A percentile compares a stretch with the other conserved stretches of the same genome.
phyloP scores from a whole-genome alignment of 1,284 basidiomycete species.

The Kwoniella shivajii region DNA sequence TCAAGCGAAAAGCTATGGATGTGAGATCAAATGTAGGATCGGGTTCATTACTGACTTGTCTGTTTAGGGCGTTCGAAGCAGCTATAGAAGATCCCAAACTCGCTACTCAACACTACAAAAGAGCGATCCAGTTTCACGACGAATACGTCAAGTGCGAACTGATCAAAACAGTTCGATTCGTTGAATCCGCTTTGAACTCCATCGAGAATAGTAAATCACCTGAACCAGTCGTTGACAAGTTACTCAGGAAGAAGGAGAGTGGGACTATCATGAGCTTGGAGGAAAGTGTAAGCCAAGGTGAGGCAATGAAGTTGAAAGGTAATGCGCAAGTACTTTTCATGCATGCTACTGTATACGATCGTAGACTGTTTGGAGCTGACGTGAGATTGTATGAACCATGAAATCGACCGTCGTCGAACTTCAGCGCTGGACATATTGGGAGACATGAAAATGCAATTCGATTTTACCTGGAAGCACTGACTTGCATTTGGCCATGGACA shows the following conservation, averaged over 20 bases:
- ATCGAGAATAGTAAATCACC: neutral
- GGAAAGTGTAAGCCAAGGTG: neutral
- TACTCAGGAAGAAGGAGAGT: neutral
- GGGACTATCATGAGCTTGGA: neutral
- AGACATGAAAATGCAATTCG: constrained; percentile 4
- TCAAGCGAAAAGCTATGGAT: no score
- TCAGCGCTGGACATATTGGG: neutral
- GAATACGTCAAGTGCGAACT: neutral
- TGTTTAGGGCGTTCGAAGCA: constrained; percentile 5
- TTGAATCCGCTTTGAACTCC: neutral
- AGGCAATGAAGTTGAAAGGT: constrained; percentile 5
- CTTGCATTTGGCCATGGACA: constrained; percentile 7
- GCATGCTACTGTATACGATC: neutral
- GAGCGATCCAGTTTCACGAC: constrained; percentile 5
- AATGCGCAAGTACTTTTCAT: constrained; percentile 5
- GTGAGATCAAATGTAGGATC: neutral
- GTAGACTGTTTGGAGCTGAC: neutral
- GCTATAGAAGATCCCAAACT: constrained; percentile 4
- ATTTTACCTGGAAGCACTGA: constrained; percentile 7
- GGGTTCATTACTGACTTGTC: neutral
- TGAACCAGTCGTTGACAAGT: neutral
- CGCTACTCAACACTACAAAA: neutral
- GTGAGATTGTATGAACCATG: no score
- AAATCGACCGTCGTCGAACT: neutral
- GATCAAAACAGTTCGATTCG: neutral